These are phyloP conservation scores for Canariomyces notabilis DNA, from an alignment of 2,329 filamentous ascomycete genomes.

Conservation along the genomic window DNA sequence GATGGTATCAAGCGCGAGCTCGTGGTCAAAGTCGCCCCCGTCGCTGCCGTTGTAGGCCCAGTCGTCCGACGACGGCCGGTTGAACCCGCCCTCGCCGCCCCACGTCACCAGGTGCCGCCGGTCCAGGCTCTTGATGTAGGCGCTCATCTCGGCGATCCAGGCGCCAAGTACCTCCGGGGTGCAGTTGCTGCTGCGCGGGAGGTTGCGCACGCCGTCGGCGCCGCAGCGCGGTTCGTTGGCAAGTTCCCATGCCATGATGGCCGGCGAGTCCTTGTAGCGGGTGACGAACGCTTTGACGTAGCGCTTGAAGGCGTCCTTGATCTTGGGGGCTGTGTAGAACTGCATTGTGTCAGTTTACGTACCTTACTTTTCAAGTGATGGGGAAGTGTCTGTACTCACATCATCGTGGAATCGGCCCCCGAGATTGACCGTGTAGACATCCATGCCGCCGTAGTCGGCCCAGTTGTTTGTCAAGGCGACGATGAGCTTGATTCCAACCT, in stretches of 20 bases:
- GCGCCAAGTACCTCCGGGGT: conserved; percentile 38
- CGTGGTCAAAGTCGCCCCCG: conserved; percentile 50
- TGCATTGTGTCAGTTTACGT: conserved; percentile 19
- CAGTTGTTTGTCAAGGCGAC: conserved; percentile 54
- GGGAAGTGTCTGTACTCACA: conserved; percentile 27
- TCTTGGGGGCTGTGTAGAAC: conserved; percentile 46
- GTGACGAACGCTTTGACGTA: conserved; percentile 57
- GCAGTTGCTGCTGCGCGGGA: conserved; percentile 37
- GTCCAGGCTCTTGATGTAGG: conserved; percentile 50
- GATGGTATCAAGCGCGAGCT: conserved; percentile 42
- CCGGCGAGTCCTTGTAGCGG: conserved; percentile 52
- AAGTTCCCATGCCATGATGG: conserved; percentile 64
- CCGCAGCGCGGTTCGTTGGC: conserved; percentile 56
- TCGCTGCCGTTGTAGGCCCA: conserved; percentile 44
- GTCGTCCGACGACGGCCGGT: conserved; percentile 37
- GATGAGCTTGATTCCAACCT: conserved; percentile 47
- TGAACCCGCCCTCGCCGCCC: conserved; percentile 56
- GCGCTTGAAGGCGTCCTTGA: conserved; percentile 48
- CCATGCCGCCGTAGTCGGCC: conserved; percentile 57
- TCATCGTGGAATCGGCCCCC: conserved; percentile 49
- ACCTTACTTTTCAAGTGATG: neutral
- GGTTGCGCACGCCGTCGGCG: conserved; percentile 41
- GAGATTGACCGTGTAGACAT: conserved; percentile 52
- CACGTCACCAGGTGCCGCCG: conserved; percentile 49
- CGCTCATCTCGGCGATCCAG: conserved; percentile 51